A percentile compares a stretch with the other conserved stretches of the same genome.
Evolutionary conservation across 495 filamentous ascomycete genomes (phyloP).

Genomic region (Chaetomidium leptoderma): DNA sequence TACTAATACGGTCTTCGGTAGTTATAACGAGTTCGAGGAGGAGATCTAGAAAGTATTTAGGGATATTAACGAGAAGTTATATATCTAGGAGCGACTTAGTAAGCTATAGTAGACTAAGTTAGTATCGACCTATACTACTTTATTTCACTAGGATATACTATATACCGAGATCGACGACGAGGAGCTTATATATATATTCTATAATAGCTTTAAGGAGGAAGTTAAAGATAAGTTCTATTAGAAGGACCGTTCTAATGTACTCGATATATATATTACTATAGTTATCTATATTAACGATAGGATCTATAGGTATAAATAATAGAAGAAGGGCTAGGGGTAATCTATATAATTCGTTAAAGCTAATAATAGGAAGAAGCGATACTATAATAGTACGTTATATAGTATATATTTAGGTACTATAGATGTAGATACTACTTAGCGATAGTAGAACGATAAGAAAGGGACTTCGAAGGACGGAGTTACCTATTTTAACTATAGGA

Average conservation of each 20-base stretch:
- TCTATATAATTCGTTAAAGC: neutral
- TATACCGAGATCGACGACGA: neutral
- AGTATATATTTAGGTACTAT: neutral
- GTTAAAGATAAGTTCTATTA: slow-evolving; percentile 3
- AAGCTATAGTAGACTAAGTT: neutral
- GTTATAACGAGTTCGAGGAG: neutral
- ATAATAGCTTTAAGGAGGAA: neutral
- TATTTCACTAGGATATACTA: neutral
- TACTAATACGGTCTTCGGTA: neutral
- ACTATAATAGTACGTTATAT: neutral
- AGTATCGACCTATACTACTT: neutral
- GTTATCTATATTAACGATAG: neutral
- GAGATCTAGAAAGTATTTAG: neutral
- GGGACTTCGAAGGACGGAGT: neutral
- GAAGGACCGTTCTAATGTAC: neutral
- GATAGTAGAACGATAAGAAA: neutral
- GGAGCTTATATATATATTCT: too few relatives aligned
- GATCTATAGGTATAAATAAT: neutral
- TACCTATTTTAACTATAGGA: neutral
- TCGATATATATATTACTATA: neutral
- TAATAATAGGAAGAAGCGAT: neutral
- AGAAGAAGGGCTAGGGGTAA: neutral
- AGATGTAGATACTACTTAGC: neutral
- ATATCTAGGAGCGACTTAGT: neutral
- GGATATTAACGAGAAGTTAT: neutral